Conservation (phyloP, 441 rosid genomes). For the Cnidoscolus chayamansa region DNA sequence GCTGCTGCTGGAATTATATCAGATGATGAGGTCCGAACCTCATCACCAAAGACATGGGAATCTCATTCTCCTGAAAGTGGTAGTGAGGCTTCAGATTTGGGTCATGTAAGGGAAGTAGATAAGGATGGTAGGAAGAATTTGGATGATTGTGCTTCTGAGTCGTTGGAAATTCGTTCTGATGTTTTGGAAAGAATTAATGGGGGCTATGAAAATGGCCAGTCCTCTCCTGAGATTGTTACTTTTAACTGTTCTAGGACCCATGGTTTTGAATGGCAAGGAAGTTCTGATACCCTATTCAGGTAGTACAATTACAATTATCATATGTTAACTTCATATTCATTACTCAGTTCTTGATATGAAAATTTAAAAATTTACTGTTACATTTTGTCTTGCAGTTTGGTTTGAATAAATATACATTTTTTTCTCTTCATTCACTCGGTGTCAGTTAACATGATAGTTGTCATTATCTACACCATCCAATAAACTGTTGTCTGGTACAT, state of each 20-base stretch:
- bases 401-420: not conserved
- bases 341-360: constrained; percentile 8
- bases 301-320: constrained; percentile 28
- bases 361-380: constrained; percentile 10
- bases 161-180: constrained; percentile 57
- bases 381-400: not conserved
- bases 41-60: constrained; percentile 46
- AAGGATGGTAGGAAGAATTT: constrained; percentile 50
- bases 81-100: constrained; percentile 67
- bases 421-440: not conserved
- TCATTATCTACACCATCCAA: constrained; percentile 14
- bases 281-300: constrained; percentile 79
- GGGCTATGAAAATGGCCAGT: constrained; percentile 48
- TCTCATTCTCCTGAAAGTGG: constrained; percentile 63
- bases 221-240: constrained; percentile 63
- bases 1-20: constrained; percentile 73
- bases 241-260: constrained; percentile 38
- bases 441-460: constrained; percentile 6
- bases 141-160: constrained; percentile 70
- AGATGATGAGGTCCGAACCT: constrained; percentile 56
- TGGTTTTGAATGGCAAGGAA: constrained; percentile 61
- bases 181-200: constrained; percentile 46
- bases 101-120: constrained; percentile 58
- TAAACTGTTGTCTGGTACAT: constrained; percentile 10
- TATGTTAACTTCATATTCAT: not conserved